phyloP scores from a whole-genome alignment of 805 yeast species.

The Torulaspora gathmanii region DNA sequence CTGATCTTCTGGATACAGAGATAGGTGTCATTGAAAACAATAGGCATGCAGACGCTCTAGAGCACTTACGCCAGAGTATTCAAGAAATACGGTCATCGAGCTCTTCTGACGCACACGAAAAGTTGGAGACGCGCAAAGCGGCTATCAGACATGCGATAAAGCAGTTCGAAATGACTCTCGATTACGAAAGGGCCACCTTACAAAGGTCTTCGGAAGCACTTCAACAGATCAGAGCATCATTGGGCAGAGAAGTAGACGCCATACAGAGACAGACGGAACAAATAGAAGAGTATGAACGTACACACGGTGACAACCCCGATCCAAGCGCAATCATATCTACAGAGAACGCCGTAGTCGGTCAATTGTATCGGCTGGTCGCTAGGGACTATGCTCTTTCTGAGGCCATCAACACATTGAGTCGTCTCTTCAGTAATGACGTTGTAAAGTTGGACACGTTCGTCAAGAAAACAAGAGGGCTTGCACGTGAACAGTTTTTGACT shows the following conservation, averaged over 20 bases:
- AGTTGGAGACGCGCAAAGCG: slow-evolving; percentile 9
- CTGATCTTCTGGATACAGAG: slow-evolving; percentile 14
- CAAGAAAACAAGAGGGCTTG: slow-evolving; percentile 47
- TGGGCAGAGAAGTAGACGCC: slow-evolving; percentile 29
- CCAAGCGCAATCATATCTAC: slow-evolving; percentile 46
- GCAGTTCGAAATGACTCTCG: slow-evolving; percentile 38
- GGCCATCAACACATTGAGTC: slow-evolving; percentile 48
- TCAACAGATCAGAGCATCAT: slow-evolving; percentile 28
- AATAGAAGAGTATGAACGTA: slow-evolving; percentile 25
- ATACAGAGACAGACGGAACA: slow-evolving; percentile 34
- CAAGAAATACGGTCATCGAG: slow-evolving; percentile 14
- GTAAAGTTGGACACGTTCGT: slow-evolving; percentile 28
- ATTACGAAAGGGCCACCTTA: slow-evolving; percentile 35
- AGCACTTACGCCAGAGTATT: slow-evolving; percentile 12
- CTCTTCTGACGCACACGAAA: slow-evolving; percentile 4
- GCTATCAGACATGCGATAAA: slow-evolving; percentile 34
- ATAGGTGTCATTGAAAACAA: slow-evolving; percentile 8
- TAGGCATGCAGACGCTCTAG: slow-evolving; percentile 16
- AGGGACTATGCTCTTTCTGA: slow-evolving; percentile 71
- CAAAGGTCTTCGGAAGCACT: slow-evolving; percentile 26
- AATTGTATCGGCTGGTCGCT: slow-evolving; percentile 47
- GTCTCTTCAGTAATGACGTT: slow-evolving; percentile 19
- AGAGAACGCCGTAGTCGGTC: slow-evolving; percentile 52
- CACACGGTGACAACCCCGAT: slow-evolving; percentile 31
- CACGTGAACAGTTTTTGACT: slow-evolving; percentile 58